A percentile compares a stretch with the other conserved stretches of the same genome.
Conservation (phyloP, 305 asterid genomes). For the Galium porrigens region DNA sequence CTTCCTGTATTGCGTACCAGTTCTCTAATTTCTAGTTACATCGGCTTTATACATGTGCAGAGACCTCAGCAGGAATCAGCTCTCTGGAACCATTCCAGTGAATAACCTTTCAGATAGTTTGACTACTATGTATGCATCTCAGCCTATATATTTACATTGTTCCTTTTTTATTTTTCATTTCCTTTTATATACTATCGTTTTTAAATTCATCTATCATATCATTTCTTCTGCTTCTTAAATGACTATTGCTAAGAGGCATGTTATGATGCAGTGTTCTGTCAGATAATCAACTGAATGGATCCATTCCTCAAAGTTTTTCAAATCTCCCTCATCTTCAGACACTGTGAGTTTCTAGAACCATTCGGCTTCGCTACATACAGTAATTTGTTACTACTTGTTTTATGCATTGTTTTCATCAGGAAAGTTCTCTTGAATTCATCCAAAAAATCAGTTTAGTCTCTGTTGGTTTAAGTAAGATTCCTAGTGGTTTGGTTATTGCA, state of each 20-base stretch:
- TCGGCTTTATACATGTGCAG: slow-evolving; percentile 19
- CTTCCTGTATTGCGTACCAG: slow-evolving; percentile 1
- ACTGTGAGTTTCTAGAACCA: slow-evolving; percentile 25
- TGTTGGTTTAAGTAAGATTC: not conserved
- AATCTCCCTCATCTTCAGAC: slow-evolving; percentile 30
- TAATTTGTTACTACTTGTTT: not conserved
- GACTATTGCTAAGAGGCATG: slow-evolving; percentile 1
- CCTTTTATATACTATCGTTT: too few relatives aligned
- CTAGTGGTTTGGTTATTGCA: slow-evolving; percentile 13
- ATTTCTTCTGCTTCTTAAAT: not conserved
- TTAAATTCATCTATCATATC: not conserved
- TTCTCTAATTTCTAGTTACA: slow-evolving; percentile 5
- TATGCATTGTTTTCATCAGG: not conserved
- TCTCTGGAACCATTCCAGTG: slow-evolving; percentile 27
- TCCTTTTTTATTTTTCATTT: slow-evolving; percentile 2
- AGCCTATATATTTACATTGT: slow-evolving; percentile 2
- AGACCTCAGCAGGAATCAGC: slow-evolving; percentile 38
- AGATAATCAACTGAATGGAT: slow-evolving; percentile 29
- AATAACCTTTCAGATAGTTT: slow-evolving; percentile 24
- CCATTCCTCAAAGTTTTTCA: slow-evolving; percentile 30
- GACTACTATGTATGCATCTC: slow-evolving; percentile 32
- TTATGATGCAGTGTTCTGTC: slow-evolving; percentile 37
- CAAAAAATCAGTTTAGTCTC: not conserved
- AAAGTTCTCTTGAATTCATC: not conserved
- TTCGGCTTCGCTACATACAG: not conserved